Evolutionary conservation across 805 yeast species (phyloP).

Genomic region (Millerozyma miso): DNA sequence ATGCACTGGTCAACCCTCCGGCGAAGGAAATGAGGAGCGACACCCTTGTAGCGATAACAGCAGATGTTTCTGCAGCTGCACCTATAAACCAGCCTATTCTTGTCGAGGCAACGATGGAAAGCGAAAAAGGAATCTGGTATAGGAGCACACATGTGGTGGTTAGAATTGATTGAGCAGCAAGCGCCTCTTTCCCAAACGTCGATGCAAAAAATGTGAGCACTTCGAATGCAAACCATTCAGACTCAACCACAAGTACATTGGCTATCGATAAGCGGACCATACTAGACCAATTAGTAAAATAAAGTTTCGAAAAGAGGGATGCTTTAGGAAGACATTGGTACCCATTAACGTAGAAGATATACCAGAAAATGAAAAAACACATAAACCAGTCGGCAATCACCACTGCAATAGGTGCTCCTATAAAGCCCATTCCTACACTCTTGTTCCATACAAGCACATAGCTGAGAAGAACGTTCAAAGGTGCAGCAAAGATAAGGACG

Average conservation of each 20-base stretch:
- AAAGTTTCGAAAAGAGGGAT: slow-evolving; percentile 17
- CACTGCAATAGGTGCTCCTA: slow-evolving; percentile 77
- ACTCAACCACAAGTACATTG: slow-evolving; percentile 71
- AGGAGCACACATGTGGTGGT: slow-evolving; percentile 63
- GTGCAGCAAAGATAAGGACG: slow-evolving; percentile 66
- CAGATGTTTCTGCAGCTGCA: slow-evolving; percentile 46
- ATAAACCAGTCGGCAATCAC: slow-evolving; percentile 67
- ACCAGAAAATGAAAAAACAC: slow-evolving; percentile 52
- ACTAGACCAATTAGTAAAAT: slow-evolving; percentile 54
- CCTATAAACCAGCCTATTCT: slow-evolving; percentile 76
- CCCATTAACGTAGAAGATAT: slow-evolving; percentile 43
- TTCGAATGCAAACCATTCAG: slow-evolving; percentile 79
- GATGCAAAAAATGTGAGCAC: slow-evolving; percentile 67
- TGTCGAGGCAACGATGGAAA: slow-evolving; percentile 71
- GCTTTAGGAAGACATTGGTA: slow-evolving; percentile 40
- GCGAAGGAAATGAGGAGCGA: slow-evolving; percentile 28
- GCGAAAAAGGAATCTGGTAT: slow-evolving; percentile 73
- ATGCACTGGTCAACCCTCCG: slow-evolving; percentile 35
- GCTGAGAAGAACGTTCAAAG: slow-evolving; percentile 64
- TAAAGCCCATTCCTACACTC: slow-evolving; percentile 54
- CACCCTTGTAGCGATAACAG: slow-evolving; percentile 32
- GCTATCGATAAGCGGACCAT: slow-evolving; percentile 66
- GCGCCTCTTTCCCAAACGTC: slow-evolving; percentile 56
- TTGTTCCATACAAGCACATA: slow-evolving; percentile 66
- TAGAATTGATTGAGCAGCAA: slow-evolving; percentile 74